A percentile compares a stretch with the other conserved stretches of the same genome.
phyloP scores from a whole-genome alignment of 2,329 filamentous ascomycete species.

The Exophiala sp. region DNA sequence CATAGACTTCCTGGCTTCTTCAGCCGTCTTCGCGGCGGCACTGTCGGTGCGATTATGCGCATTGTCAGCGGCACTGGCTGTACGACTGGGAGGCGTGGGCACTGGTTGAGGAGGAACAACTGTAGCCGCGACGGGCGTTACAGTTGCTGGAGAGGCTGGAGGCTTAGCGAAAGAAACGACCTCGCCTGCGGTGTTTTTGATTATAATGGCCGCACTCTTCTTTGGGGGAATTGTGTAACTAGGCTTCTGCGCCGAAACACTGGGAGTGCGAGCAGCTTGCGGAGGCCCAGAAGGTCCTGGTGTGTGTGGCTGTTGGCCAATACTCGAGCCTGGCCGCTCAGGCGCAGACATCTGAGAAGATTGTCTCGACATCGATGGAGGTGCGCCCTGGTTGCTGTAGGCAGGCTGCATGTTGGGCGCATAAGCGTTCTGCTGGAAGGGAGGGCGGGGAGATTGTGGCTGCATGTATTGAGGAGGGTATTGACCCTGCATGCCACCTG shows the following conservation, averaged over 20 bases:
- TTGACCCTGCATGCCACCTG: constrained; percentile 26
- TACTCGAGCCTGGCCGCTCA: constrained; percentile 60
- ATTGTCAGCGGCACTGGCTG: constrained; percentile 59
- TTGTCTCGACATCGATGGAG: constrained; percentile 72
- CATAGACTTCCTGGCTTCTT: constrained; percentile 79
- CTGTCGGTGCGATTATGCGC: constrained; percentile 71
- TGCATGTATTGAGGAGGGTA: constrained; percentile 38
- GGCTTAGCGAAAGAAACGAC: constrained; percentile 68
- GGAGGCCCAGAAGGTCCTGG: constrained; percentile 45
- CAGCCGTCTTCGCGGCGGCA: constrained; percentile 65
- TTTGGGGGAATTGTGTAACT: constrained; percentile 60
- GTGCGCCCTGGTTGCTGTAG: constrained; percentile 45
- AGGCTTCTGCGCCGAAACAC: constrained; percentile 59
- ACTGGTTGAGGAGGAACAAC: constrained; percentile 64
- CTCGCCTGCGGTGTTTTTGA: constrained; percentile 77
- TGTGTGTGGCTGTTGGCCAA: constrained; percentile 54
- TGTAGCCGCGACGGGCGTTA: constrained; percentile 56
- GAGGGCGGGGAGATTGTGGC: constrained; percentile 45
- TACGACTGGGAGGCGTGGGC: constrained; percentile 75
- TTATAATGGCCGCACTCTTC: constrained; percentile 73
- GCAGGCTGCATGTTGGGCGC: constrained; percentile 50
- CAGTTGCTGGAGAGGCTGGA: constrained; percentile 57
- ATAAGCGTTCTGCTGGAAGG: constrained; percentile 49
- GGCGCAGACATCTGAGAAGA: constrained; percentile 73
- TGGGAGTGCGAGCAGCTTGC: constrained; percentile 53